Percentiles rank a stretch among this genome's conserved stretches.
Evolutionary conservation across 1,284 basidiomycete genomes (phyloP).

Genomic region (Cutaneotrichosporon sp.): DNA sequence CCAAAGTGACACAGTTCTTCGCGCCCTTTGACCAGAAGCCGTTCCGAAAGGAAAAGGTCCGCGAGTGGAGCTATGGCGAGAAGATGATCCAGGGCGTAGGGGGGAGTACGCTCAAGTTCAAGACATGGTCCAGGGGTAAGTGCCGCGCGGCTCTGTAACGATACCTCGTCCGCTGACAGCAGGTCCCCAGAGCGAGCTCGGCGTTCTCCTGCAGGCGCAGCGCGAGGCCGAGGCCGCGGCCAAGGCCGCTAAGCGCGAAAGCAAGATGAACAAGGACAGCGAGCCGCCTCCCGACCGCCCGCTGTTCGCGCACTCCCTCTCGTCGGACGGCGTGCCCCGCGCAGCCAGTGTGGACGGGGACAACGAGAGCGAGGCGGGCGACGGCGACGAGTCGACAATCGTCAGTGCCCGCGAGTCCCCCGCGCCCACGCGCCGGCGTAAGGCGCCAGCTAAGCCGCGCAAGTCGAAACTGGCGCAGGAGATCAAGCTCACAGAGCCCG

Average conservation of each 20-base stretch:
- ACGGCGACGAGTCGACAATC: slow-evolving; percentile 23
- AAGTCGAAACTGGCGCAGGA: slow-evolving; percentile 44
- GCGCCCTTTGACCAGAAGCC: slow-evolving; percentile 36
- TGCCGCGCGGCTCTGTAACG: background rate
- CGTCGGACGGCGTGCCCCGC: slow-evolving; percentile 18
- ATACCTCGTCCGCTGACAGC: slow-evolving; percentile 8
- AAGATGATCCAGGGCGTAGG: slow-evolving; percentile 31
- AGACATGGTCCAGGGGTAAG: slow-evolving; percentile 39
- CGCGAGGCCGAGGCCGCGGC: slow-evolving; percentile 33
- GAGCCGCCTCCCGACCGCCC: slow-evolving; percentile 18
- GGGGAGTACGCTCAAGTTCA: slow-evolving; percentile 37
- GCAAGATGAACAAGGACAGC: slow-evolving; percentile 11
- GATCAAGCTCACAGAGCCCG: slow-evolving; percentile 28
- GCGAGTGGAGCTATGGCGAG: slow-evolving; percentile 30
- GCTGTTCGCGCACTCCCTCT: slow-evolving; percentile 7
- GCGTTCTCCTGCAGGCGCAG: slow-evolving; percentile 30
- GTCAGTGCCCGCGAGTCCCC: slow-evolving; percentile 8
- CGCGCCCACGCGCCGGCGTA: slow-evolving; percentile 9
- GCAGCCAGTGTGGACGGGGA: slow-evolving; percentile 12
- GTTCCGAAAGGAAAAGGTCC: slow-evolving; percentile 36
- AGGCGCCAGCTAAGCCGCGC: slow-evolving; percentile 22
- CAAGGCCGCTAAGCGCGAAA: slow-evolving; percentile 18
- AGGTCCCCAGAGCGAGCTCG: slow-evolving; percentile 39
- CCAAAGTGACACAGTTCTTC: slow-evolving; percentile 40
- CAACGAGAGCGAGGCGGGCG: slow-evolving; percentile 26